Evolutionary conservation across 2,329 filamentous ascomycete species (phyloP), one percentile per base, ranked within the genome.

Genomic region (Capronia epimyces): DNA sequence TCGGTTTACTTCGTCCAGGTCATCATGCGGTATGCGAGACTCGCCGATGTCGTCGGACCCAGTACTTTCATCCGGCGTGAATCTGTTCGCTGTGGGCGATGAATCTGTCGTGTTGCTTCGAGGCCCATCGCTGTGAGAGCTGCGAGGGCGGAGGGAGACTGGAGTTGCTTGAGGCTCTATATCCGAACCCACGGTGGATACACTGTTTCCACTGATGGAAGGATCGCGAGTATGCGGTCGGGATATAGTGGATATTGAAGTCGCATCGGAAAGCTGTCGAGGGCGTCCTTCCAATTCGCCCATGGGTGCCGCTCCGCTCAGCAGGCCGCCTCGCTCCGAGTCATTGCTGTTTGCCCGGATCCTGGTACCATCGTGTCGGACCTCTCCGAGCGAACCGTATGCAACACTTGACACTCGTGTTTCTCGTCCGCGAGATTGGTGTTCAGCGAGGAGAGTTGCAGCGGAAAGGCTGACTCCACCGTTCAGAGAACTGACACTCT

Each of bases 321-420:
- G 62, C 1, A 76, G 63, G 2, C 72, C 72, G n/a, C 67, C 67
- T 34, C 68, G 66, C 56, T 76, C 73, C 1, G 73, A 75, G 43
- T 75, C 71, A 27, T 66, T 64, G 21, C 73, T 75, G 50, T 69
- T 68, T 13, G 70, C 69, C 43, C 73, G 71, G 31, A 76, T 56
- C n/a, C 73, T 67, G 1, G 71, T 71, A 2, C 73, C 73, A 56
- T 76, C 73, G 48, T 75, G 73, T 43, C 73, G 68, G 15, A 75
- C 73, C 56, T 71, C 68, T 9, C 73, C 73, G 16, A 76, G 55
- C 4, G 68, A 69, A 4, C 70, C 73, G 55, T 76, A 76, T 31
- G 65, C 71, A 10, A 76, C 73, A 46, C 67, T 71, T n/a, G 73
- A 69, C 42, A 75, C 69, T 15, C 73, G 67, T 16, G 68, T 64